Conservation (phyloP, 108 stramenopile genomes). For the Licmophora abbreviata region DNA sequence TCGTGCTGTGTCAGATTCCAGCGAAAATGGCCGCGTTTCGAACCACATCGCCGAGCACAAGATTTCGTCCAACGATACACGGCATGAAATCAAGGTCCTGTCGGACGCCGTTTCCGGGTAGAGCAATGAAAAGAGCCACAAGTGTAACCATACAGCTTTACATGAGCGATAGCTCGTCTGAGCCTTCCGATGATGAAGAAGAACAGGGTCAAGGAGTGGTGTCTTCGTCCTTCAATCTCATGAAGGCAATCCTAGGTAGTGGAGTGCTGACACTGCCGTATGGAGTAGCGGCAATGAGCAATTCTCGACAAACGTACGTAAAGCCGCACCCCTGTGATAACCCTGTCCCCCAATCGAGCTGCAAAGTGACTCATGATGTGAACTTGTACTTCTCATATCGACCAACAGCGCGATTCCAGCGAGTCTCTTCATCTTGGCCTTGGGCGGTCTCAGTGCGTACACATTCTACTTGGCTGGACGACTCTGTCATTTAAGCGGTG, state of each 20-base stretch:
- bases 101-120: too few species aligned
- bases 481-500: conserved; percentile 24
- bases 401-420: conserved; percentile 45
- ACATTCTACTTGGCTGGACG: conserved; percentile 76
- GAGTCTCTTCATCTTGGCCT: conserved; percentile 33
- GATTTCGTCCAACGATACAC: too few species aligned
- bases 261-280: conserved; percentile 80
- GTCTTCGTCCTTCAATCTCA: conserved; percentile 72
- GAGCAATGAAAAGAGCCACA: too few species aligned
- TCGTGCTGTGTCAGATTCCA: too few species aligned
- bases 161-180: too few species aligned
- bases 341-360: background rate
- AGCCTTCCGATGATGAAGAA: too few species aligned
- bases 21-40: too few species aligned
- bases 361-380: background rate
- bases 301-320: conserved; percentile 38
- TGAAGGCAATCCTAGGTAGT: conserved; percentile 83
- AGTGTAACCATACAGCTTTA: too few species aligned
- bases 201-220: conserved; percentile 8
- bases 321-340: too few species aligned
- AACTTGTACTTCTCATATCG: background rate
- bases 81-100: too few species aligned
- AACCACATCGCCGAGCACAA: too few species aligned
- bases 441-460: conserved; percentile 82
- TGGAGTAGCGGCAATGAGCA: conserved; percentile 61